phyloP scores from a whole-genome alignment of 768 basidiomycete genomes.

The Lactarius vividus region DNA sequence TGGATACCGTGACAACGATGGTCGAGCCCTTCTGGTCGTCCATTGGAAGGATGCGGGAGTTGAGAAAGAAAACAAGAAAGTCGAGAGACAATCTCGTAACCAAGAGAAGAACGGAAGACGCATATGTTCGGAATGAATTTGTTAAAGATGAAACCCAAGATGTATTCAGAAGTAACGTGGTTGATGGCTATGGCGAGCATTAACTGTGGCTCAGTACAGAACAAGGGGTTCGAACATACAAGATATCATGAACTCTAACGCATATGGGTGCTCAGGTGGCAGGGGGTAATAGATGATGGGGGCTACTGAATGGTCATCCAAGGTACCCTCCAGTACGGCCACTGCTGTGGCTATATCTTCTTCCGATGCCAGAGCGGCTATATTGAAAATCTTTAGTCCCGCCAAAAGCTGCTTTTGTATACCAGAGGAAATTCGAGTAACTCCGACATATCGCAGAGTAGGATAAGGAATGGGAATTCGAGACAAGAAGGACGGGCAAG shows the following conservation, averaged over 20 bases:
- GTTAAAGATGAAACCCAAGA: not conserved
- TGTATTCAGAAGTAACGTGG: too few relatives aligned
- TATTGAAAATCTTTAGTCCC: slow-evolving; percentile 10
- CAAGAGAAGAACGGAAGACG: not conserved
- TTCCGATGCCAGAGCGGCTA: slow-evolving; percentile 6
- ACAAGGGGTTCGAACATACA: not conserved
- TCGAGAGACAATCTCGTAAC: slow-evolving; percentile 8
- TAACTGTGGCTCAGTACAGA: not conserved
- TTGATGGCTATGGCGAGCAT: slow-evolving; percentile 8
- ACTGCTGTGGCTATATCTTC: slow-evolving; percentile 9
- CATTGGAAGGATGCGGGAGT: slow-evolving; percentile 5
- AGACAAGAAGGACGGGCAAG: not conserved
- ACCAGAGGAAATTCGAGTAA: not conserved
- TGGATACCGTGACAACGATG: not conserved
- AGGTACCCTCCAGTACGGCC: slow-evolving; percentile 6
- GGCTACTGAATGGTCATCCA: slow-evolving; percentile 13
- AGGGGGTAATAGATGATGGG: slow-evolving; percentile 6
- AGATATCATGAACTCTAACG: slow-evolving; percentile 18
- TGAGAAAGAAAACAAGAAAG: slow-evolving; percentile 5
- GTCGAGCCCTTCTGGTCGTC: not conserved
- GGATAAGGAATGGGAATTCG: too few relatives aligned
- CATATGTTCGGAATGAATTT: not conserved
- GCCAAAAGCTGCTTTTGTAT: slow-evolving; percentile 9
- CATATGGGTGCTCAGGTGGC: slow-evolving; percentile 4
- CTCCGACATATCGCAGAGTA: too few relatives aligned